Percentiles rank a stretch among this genome's conserved stretches.
Evolutionary conservation across 352 stramenopile genomes (phyloP).

Genomic region (Salisapilia sapeloensis): DNA sequence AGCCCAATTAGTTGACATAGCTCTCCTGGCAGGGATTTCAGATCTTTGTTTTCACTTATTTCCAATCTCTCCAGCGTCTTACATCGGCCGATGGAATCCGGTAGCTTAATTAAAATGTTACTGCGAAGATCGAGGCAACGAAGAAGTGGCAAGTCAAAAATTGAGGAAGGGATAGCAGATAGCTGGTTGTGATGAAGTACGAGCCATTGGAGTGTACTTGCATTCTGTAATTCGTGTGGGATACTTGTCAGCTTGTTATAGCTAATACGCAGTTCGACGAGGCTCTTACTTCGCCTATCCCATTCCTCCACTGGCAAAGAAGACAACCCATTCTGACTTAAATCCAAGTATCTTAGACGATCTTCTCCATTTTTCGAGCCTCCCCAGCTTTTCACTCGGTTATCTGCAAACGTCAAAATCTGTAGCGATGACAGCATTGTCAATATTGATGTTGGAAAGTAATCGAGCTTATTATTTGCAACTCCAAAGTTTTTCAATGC

Average conservation of each 20-base stretch:
- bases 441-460: constrained; percentile 12
- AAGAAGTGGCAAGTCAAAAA: constrained; percentile 9
- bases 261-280: constrained; percentile 23
- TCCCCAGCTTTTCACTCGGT: constrained; percentile 20
- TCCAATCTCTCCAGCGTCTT: constrained; percentile 11
- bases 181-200: constrained; percentile 30
- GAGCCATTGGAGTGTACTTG: constrained; percentile 13
- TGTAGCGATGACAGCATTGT: constrained; percentile 5
- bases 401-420: constrained; percentile 22
- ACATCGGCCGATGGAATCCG: constrained; percentile 11
- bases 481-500: constrained; percentile 21
- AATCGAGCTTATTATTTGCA: constrained; percentile 22
- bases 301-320: constrained; percentile 12
- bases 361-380: not conserved
- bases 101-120: constrained; percentile 15
- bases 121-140: constrained; percentile 11
- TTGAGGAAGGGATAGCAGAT: constrained; percentile 4
- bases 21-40: constrained; percentile 9
- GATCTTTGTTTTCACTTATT: constrained; percentile 14
- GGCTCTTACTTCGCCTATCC: constrained; percentile 5
- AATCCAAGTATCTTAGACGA: constrained; percentile 14
- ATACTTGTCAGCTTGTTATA: constrained; percentile 21
- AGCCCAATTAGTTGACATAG: constrained; percentile 10
- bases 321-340: constrained; percentile 20
- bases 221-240: constrained; percentile 6